Base-by-base conservation (phyloP, 352 stramenopile genomes). In the Phytophthora parvispora region DNA sequence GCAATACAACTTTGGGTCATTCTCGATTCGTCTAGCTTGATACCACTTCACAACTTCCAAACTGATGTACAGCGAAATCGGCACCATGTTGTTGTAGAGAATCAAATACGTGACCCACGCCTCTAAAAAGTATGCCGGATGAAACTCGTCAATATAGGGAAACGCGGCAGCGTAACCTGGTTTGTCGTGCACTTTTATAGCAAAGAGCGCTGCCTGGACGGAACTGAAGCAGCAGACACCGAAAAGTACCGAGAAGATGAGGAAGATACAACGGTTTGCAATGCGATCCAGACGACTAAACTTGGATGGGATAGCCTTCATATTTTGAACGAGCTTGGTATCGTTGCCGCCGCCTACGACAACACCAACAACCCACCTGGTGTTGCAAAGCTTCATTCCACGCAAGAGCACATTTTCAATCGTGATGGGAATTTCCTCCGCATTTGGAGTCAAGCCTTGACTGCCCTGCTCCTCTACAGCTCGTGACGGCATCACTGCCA, bases 31-130 rank as follows among this genome's bases (percentile, higher is more conserved):
- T 29, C 92, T 84, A 22, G 96, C 91, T 83, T 99, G 96, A 55
- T 96, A 97, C 73, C 98, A 98, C 55, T 98, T 99, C 16, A 98
- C 92, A 3, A 99, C 86, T 68, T 99, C 96, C 2, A 99, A 77
- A 24, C 95, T 99, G 28, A 99, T 98, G 78, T 99, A 99, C 2
- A 99, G 77, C 55, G 94, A 99, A 38, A 99, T 97, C 6, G 98
- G 98, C 13, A 99, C 84, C 83, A 96, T 91, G 70, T 96, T 96
- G 72, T 96, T 95, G 82, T 96, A 96, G 28, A 96, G 49, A 52
- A 96, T 95, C 48, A 96, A 64, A 55, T 92, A 94, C 27, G 89
- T 96, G 20, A 94, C 49, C 83, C 88, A 95, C 0, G 77, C 74
- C 54, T 94, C 80, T 0, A 89, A 34, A n/a, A 91, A 84, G 22